These are phyloP conservation scores for Leccinum variicolor DNA, from an alignment of 768 basidiomycete species.

Conservation along the genomic window DNA sequence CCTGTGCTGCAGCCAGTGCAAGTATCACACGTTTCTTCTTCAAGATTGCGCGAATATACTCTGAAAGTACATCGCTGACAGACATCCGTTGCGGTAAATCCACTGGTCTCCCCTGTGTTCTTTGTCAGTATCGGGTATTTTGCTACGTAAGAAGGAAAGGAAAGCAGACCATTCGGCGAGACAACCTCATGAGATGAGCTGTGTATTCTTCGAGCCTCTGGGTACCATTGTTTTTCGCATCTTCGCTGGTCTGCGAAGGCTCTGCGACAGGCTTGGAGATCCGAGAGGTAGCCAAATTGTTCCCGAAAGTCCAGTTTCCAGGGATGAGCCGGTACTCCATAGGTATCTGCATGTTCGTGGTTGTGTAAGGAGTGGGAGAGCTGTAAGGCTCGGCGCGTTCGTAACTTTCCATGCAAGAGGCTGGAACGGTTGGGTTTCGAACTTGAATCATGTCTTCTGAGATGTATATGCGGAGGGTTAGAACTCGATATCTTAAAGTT, in stretches of 20 bases:
- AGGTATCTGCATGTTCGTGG: too few species aligned
- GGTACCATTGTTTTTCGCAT: background rate
- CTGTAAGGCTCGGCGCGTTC: too few species aligned
- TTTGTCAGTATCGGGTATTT: background rate
- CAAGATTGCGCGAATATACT: background rate
- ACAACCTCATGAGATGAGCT: too few species aligned
- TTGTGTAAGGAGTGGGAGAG: too few species aligned
- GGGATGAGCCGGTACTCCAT: background rate
- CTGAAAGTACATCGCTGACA: background rate
- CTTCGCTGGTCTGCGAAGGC: background rate
- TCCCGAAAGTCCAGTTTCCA: background rate
- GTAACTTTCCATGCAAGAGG: too few species aligned
- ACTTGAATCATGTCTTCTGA: too few species aligned
- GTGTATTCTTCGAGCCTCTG: too few species aligned
- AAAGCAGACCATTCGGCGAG: too few species aligned
- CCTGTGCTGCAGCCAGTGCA: background rate
- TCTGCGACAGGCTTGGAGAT: background rate
- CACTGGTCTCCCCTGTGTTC: background rate
- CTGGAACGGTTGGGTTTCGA: too few species aligned
- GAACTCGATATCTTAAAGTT: too few species aligned
- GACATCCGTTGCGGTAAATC: background rate
- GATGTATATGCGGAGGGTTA: too few species aligned
- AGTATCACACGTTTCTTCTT: background rate
- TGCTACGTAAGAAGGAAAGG: background rate
- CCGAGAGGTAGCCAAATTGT: background rate